Base-by-base conservation (phyloP, 2,329 filamentous ascomycete genomes). In the Leptographium wingfieldii region DNA sequence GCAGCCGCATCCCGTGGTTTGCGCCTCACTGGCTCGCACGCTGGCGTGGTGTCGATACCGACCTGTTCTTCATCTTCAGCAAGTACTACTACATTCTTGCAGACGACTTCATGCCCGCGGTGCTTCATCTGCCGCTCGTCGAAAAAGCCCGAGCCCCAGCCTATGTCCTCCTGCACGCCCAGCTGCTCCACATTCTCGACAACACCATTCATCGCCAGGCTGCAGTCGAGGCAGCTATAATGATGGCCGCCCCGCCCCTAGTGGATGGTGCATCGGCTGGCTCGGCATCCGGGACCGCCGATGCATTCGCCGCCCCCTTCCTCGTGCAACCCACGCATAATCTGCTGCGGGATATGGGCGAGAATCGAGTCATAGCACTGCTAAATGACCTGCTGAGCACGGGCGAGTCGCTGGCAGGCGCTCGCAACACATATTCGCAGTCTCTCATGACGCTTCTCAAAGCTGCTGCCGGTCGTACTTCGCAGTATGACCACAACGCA, bases 11-110 rank as follows among this genome's bases (percentile, higher is more conserved):
- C n/a, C 77, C 85, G 52, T 96, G 92, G 91, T 84, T 87, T 67
- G 89, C 90, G 1, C 64, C 65, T 0, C 84, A 85, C 0, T 96
- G 92, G 92, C 77, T 89, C 9, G 83, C 87, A 48, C 83, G 90
- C 62, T 96, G 92, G 92, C 86, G 84, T 63, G 92, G 92, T 16
- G 83, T 85, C 2, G 91, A 96, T 66, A 95, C 88, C 4, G 92
- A 96, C 68, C 76, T 96, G 40, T 90, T 96, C 69, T 96, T 92
- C 73, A 87, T 95, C 53, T 96, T 96, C 68, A 83, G 85, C 73
- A 96, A 95, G 72, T 86, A 94, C 69, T 95, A 88, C 67, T 88
- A 92, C 70, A 80, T 92, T 25, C 77, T 96, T 3, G 80, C 86
- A 4, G 83, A 88, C 49, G 88, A 94, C 62, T 87, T 88, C 65